Percentiles rank a stretch among this genome's conserved stretches.
These are phyloP conservation scores for Fusarium musae DNA, from an alignment of 2,329 filamentous ascomycete species.

Conservation along the genomic window DNA sequence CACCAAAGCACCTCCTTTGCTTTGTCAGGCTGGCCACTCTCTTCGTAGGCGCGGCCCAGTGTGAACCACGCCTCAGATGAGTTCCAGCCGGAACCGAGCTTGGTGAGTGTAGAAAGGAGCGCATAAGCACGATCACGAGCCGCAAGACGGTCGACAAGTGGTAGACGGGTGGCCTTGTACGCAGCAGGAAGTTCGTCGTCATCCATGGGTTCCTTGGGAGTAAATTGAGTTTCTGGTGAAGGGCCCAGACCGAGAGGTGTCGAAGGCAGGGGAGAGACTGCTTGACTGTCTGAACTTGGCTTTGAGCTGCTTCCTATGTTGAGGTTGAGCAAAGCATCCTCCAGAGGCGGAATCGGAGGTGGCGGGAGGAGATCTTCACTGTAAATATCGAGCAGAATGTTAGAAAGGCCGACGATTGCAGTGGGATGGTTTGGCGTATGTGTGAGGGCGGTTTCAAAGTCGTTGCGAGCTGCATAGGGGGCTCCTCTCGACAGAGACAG, in stretches of 20 bases:
- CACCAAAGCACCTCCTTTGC: constrained; percentile 96
- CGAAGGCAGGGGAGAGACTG: constrained; percentile 50
- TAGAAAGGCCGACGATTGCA: constrained; percentile 84
- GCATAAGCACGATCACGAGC: constrained; percentile 90
- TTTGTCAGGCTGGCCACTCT: constrained; percentile 85
- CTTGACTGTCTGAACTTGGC: constrained; percentile 8
- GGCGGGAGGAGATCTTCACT: constrained; percentile 72
- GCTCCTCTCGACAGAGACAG: constrained; percentile 70
- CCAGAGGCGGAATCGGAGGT: constrained; percentile 61
- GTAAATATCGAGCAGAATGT: constrained; percentile 88
- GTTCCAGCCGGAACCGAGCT: constrained; percentile 89
- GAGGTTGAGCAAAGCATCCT: constrained; percentile 26
- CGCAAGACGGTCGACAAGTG: constrained; percentile 83
- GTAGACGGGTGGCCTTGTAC: constrained; percentile 70
- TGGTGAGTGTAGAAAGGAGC: constrained; percentile 83
- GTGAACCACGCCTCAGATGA: constrained; percentile 93
- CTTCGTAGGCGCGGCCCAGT: constrained; percentile 86
- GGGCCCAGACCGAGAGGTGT: constrained; percentile 60
- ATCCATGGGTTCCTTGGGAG: constrained; percentile 37
- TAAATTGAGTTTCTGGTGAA: constrained; percentile 33
- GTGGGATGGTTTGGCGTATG: constrained; percentile 82
- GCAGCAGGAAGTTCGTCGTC: constrained; percentile 60
- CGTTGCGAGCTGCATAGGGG: constrained; percentile 75
- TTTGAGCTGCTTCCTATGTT: background rate
- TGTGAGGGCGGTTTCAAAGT: constrained; percentile 85